These are phyloP conservation scores for Boletus subluridellus DNA, from an alignment of 1,284 basidiomycete species.

Conservation along the genomic window DNA sequence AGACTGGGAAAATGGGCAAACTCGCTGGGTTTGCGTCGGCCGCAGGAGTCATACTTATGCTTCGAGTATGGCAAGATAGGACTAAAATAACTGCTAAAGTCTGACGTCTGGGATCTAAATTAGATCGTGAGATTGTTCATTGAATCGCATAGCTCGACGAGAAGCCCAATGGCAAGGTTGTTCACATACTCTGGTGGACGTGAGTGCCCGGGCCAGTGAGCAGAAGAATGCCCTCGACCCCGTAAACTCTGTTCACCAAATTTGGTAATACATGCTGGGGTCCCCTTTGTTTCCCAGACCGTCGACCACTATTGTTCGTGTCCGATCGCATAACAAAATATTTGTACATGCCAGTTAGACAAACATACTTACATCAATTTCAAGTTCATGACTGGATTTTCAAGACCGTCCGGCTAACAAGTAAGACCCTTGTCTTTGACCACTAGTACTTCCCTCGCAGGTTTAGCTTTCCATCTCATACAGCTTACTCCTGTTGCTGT, in stretches of 20 bases:
- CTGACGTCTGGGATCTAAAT: too few species aligned
- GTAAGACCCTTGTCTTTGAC: conserved; percentile 1
- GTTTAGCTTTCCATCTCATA: background rate
- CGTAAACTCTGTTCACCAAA: conserved; percentile 22
- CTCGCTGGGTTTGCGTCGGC: background rate
- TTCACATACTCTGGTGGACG: background rate
- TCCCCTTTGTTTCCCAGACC: conserved; percentile 10
- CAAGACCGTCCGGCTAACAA: conserved; percentile 1
- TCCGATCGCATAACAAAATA: conserved; percentile 6
- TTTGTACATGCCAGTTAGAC: conserved; percentile 19
- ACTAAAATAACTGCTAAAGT: background rate
- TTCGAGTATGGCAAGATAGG: background rate
- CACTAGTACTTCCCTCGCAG: background rate
- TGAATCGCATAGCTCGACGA: background rate
- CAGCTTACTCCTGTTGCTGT: background rate
- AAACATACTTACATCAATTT: conserved; percentile 13
- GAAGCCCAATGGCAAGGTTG: too few species aligned
- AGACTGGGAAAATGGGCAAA: background rate
- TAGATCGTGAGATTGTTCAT: background rate
- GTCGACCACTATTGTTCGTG: conserved; percentile 1
- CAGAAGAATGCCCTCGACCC: conserved; percentile 7
- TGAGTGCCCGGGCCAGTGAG: too few species aligned
- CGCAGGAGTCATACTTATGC: background rate
- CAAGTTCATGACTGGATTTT: conserved; percentile 6
- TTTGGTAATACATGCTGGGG: conserved; percentile 9